Conservation (phyloP, 805 yeast genomes). For the Ogataea corticis region DNA sequence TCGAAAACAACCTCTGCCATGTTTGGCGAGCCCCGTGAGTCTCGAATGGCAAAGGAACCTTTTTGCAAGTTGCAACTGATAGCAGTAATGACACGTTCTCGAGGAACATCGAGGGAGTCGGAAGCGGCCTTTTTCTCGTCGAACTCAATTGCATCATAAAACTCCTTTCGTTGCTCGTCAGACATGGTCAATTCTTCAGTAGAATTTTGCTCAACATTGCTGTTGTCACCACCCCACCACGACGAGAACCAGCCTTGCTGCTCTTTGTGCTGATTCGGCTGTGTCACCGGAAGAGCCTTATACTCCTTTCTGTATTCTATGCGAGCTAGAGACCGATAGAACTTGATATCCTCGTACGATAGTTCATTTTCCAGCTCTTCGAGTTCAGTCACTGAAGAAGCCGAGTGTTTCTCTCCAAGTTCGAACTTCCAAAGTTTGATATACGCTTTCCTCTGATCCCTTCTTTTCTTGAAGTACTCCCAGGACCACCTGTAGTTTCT, state of each 20-base stretch:
- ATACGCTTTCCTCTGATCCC: constrained; percentile 72
- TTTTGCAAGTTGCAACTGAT: constrained; percentile 65
- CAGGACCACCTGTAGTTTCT: constrained; percentile 83
- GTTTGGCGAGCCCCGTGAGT: constrained; percentile 41
- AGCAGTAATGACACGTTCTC: constrained; percentile 68
- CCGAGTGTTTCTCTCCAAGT: constrained; percentile 38
- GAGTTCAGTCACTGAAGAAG: constrained; percentile 40
- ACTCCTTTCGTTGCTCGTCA: constrained; percentile 85
- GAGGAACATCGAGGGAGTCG: constrained; percentile 65
- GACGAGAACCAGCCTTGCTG: constrained; percentile 65
- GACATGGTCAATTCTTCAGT: constrained; percentile 53
- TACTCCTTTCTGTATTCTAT: constrained; percentile 59
- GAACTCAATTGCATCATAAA: constrained; percentile 91
- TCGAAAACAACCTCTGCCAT: constrained; percentile 81
- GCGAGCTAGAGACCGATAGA: constrained; percentile 81
- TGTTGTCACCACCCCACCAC: constrained; percentile 53
- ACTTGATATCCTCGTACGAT: constrained; percentile 75
- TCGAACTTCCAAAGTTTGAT: constrained; percentile 65
- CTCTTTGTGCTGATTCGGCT: constrained; percentile 7
- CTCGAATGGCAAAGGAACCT: constrained; percentile 72
- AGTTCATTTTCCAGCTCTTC: constrained; percentile 58
- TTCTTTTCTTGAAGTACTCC: constrained; percentile 70
- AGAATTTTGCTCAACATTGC: constrained; percentile 15
- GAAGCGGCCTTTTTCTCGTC: constrained; percentile 59
- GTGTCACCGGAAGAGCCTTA: constrained; percentile 19